Conservation (phyloP, 2,329 filamentous ascomycete genomes). For the Pestalotiopsis fici region DNA sequence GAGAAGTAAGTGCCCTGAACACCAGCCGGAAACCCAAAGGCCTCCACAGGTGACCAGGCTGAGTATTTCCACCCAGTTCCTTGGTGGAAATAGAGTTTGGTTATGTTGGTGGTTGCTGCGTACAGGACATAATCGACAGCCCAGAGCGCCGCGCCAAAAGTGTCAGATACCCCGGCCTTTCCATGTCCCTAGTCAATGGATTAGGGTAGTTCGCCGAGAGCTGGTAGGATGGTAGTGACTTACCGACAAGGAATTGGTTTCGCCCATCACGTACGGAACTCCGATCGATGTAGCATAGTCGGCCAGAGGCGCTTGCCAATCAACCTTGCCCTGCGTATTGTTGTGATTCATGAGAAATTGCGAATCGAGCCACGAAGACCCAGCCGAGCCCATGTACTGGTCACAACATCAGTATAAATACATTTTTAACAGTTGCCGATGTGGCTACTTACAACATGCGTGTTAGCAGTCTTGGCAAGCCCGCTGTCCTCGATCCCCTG, state of each 20-base stretch:
- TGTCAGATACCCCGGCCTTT: background rate
- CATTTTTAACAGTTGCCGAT: background rate
- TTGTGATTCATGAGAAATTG: background rate
- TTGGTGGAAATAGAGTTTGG: background rate
- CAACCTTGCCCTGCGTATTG: background rate
- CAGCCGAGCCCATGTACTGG: background rate
- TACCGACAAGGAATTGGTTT: background rate
- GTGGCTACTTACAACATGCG: background rate
- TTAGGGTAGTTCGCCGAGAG: too few species aligned
- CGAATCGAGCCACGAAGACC: background rate
- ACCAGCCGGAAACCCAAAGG: slow-evolving; percentile 9
- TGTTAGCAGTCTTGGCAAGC: background rate
- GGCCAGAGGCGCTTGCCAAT: background rate
- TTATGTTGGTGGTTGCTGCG: background rate
- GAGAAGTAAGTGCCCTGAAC: slow-evolving; percentile 21
- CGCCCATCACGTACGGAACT: background rate
- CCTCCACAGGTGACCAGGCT: slow-evolving; percentile 21
- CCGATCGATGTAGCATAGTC: background rate
- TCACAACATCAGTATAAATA: background rate
- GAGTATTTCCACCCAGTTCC: slow-evolving; percentile 24
- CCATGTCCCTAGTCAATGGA: too few species aligned
- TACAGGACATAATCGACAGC: slow-evolving; percentile 1
- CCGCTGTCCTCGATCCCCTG: background rate
- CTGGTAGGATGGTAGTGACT: too few species aligned
- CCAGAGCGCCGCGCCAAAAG: slow-evolving; percentile 1